phyloP scores from a whole-genome alignment of 164 flowering plant species.

The Vitis rotundifolia region DNA sequence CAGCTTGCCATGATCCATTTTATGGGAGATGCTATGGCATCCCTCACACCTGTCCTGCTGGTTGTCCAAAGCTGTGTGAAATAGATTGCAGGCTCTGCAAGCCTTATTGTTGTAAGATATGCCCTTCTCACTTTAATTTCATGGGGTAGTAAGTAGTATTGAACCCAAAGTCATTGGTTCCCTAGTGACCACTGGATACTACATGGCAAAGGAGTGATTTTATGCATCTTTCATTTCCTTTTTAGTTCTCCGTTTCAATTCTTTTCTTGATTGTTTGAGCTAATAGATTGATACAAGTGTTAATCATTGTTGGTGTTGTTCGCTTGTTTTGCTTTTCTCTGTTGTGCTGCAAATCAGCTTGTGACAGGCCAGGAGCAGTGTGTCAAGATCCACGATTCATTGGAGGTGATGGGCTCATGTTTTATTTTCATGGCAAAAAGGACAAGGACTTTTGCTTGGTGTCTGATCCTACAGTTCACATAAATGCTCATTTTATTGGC shows the following conservation, averaged over 20 bases:
- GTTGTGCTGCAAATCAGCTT: conserved; percentile 5
- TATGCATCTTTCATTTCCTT: too few relatives aligned
- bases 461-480: conserved; percentile 16
- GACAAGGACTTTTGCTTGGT: conserved; percentile 21
- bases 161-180: too few relatives aligned
- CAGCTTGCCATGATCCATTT: conserved; percentile 18
- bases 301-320: too few relatives aligned
- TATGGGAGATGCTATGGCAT: conserved; percentile 14
- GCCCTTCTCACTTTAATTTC: neutral
- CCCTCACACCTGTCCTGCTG: conserved; percentile 21
- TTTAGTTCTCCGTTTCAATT: too few relatives aligned
- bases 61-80: conserved; percentile 27
- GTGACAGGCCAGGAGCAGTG: conserved; percentile 21
- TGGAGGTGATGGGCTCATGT: conserved; percentile 21
- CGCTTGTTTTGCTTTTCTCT: too few relatives aligned
- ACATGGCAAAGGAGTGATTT: too few relatives aligned
- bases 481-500: conserved; percentile 23
- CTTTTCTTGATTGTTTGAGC: too few relatives aligned
- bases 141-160: too few relatives aligned
- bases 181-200: too few relatives aligned
- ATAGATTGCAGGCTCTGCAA: conserved; percentile 25
- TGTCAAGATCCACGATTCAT: conserved; percentile 24
- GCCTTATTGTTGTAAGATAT: conserved; percentile 25
- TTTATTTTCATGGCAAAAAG: conserved; percentile 29
- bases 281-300: too few relatives aligned